These are phyloP conservation scores for Pulicaria dysenterica DNA, from an alignment of 129 eudicot species.

Conservation along the genomic window DNA sequence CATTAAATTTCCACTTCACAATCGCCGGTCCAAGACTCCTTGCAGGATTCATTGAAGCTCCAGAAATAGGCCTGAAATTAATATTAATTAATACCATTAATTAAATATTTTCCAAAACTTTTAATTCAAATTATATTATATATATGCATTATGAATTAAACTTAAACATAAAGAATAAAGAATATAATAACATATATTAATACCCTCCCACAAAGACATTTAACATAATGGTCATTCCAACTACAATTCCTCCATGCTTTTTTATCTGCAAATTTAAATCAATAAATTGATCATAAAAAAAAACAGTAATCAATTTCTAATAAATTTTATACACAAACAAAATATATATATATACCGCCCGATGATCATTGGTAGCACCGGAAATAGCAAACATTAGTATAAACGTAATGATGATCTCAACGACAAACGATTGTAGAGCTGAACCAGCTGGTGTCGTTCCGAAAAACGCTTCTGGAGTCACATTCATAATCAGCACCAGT, in stretches of 20 bases:
- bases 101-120: neutral
- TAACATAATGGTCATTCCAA: slow-evolving; percentile 85
- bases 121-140: neutral
- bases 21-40: slow-evolving; percentile 93
- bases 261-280: slow-evolving; percentile 43
- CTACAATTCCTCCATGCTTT: slow-evolving; percentile 61
- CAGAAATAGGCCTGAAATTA: slow-evolving; percentile 69
- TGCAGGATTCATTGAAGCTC: slow-evolving; percentile 98
- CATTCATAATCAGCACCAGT: slow-evolving; percentile 43
- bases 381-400: slow-evolving; percentile 79
- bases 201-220: slow-evolving; percentile 90
- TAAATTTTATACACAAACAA: neutral
- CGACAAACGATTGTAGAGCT: slow-evolving; percentile 53
- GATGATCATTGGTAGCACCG: slow-evolving; percentile 62
- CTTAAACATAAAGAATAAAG: neutral
- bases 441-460: slow-evolving; percentile 72
- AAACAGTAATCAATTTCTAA: neutral
- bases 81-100: neutral
- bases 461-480: slow-evolving; percentile 49
- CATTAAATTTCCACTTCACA: slow-evolving; percentile 48
- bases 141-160: too few relatives aligned
- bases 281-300: neutral
- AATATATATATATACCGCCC: slow-evolving; percentile 52
- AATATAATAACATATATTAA: neutral
- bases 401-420: slow-evolving; percentile 67